Conservation (phyloP, 768 basidiomycete genomes). For the Podaxis mareebaensis region DNA sequence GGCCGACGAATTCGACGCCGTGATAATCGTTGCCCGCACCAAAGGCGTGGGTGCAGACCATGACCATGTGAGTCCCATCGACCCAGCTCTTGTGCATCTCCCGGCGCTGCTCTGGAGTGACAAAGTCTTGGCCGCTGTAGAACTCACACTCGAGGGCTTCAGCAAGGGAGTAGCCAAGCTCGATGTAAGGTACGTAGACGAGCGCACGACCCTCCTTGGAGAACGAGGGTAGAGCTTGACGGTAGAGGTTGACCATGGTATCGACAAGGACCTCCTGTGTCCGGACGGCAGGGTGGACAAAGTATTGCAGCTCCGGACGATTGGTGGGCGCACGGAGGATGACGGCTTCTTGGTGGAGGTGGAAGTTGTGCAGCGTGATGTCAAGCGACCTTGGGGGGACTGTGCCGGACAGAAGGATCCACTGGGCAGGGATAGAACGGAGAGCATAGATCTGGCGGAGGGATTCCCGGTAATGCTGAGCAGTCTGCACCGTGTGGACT, state of each 20-base stretch:
- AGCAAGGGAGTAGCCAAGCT: background rate
- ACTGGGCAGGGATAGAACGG: conserved; percentile 15
- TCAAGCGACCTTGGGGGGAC: conserved; percentile 10
- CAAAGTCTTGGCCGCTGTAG: background rate
- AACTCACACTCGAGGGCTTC: background rate
- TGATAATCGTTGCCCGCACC: background rate
- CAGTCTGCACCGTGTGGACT: conserved; percentile 20
- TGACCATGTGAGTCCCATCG: background rate
- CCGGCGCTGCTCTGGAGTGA: background rate
- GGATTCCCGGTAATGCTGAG: conserved; percentile 15
- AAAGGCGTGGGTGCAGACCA: background rate
- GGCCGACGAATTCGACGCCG: background rate
- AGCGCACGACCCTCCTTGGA: background rate
- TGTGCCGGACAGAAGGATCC: conserved; percentile 25
- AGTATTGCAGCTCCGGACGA: conserved; percentile 21
- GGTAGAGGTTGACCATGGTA: background rate
- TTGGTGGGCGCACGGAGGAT: conserved; percentile 12
- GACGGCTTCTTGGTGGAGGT: background rate
- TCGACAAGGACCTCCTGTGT: background rate
- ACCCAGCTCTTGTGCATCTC: background rate
- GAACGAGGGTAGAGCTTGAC: background rate
- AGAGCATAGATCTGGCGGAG: conserved; percentile 17
- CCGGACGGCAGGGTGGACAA: background rate
- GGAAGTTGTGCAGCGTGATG: conserved; percentile 8
- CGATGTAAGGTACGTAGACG: background rate